Evolutionary conservation across 1,139 yeast genomes (phyloP).

Genomic region (Petasospora fabianii): DNA sequence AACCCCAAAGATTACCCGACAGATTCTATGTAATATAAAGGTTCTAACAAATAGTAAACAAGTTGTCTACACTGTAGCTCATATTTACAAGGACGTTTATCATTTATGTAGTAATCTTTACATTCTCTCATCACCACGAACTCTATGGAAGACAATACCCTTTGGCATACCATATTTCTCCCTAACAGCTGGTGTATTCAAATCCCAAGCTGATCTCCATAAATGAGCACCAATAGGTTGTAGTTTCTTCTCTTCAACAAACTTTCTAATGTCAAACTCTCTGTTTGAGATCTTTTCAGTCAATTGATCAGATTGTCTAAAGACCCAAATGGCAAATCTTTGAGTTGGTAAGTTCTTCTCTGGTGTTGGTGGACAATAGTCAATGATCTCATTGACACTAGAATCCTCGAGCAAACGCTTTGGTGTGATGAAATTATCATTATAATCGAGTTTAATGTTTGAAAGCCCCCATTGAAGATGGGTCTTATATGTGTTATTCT

Average conservation of each 20-base stretch:
- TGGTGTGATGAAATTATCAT: conserved; percentile 56
- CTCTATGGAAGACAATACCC: conserved; percentile 72
- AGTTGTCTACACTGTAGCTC: neutral
- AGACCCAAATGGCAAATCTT: conserved; percentile 87
- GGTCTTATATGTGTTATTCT: conserved; percentile 64
- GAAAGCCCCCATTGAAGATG: conserved; percentile 75
- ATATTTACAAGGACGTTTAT: conserved; percentile 3
- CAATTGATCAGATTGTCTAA: conserved; percentile 53
- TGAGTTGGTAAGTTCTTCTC: conserved; percentile 83
- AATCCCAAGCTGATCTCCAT: conserved; percentile 86
- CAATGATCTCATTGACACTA: conserved; percentile 41
- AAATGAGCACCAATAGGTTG: conserved; percentile 86
- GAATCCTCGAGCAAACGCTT: conserved; percentile 27
- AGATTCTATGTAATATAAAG: neutral
- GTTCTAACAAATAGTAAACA: neutral
- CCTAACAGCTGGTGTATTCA: conserved; percentile 66
- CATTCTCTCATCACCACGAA: conserved; percentile 30
- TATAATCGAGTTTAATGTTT: conserved; percentile 60
- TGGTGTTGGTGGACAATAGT: conserved; percentile 83
- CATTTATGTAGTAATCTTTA: conserved; percentile 1
- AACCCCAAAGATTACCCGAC: neutral
- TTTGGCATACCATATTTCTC: conserved; percentile 63
- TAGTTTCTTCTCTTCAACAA: conserved; percentile 52
- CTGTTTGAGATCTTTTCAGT: conserved; percentile 29
- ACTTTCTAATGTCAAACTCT: conserved; percentile 67